Evolutionary conservation across 2,329 filamentous ascomycete genomes (phyloP), one percentile per base, ranked within the genome.

Genomic region (Orbilia brochopaga): DNA sequence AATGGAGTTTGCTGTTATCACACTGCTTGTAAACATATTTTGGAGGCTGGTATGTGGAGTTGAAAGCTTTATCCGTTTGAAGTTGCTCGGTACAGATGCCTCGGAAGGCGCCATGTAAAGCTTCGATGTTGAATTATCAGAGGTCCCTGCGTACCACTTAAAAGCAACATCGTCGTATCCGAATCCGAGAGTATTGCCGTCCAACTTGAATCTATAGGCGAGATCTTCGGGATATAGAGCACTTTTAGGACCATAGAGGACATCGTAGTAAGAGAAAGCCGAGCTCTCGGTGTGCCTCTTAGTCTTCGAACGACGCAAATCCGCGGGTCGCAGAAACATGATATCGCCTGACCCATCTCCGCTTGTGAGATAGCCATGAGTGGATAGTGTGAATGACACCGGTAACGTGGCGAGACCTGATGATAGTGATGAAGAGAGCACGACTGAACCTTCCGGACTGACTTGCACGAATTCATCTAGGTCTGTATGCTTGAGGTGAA

Each of bases 311-410:
- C 53, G 7, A 2, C 24, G 51, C 15, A 21, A 27, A 6, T n/a
- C 15, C 1, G 40, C 32, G 32, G 44, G 52, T 1, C 65, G 65
- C 8, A 69, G 24, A 46, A 69, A 69, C 17, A 69, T 46, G 7
- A 69, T 54, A 19, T 69, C 58, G 3, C 53, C 42, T 15, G 27
- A 17, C 10, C 57, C 58, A 54, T 63, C 23, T 32, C 53, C 53
- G 21, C 58, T 53, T 7, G 58, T 52, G 1, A 69, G 65, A 37
- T 69, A 69, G 2, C 65, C 65, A 19, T 63, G 65, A 11, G 17
- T 17, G 13, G 61, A 53, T 21, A 69, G 24, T 0, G 46, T 53
- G 21, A 69, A 69, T 5, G 48, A 44, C 2, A 58, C 58, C 23
- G 58, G 57, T 23, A 30, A 35, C 3, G 52, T 42, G 10, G 56